Conservation (phyloP, 2,329 filamentous ascomycete genomes). For the Ramularia collo-cygni region DNA sequence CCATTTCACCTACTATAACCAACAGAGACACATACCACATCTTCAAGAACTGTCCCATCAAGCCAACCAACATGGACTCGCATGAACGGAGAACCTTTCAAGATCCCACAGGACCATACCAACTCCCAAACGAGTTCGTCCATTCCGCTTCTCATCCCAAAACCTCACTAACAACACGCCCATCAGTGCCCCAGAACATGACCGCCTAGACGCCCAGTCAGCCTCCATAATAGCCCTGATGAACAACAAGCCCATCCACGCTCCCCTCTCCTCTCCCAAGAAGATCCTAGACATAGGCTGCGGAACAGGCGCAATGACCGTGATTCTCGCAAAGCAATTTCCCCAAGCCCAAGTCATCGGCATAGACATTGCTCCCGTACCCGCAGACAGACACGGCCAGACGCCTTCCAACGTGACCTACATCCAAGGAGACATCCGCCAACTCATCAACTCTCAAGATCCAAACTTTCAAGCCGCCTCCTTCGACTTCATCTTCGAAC, state of each 20-base stretch:
- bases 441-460: slow-evolving; percentile 1
- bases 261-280: slow-evolving; percentile 4
- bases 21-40: no score
- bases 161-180: no score
- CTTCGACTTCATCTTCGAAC: slow-evolving; percentile 13
- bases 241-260: slow-evolving; percentile 7
- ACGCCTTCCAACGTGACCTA: background rate
- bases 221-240: slow-evolving; percentile 4
- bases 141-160: no score
- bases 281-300: slow-evolving; percentile 14
- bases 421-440: slow-evolving; percentile 6
- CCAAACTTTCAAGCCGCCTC: background rate
- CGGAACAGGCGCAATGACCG: slow-evolving; percentile 28
- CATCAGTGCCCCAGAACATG: slow-evolving; percentile 14
- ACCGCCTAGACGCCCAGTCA: slow-evolving; percentile 14
- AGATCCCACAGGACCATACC: no score
- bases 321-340: slow-evolving; percentile 5
- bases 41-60: no score
- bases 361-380: slow-evolving; percentile 25
- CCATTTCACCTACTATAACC: no score
- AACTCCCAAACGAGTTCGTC: no score
- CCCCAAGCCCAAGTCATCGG: slow-evolving; percentile 27
- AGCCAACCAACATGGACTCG: no score
- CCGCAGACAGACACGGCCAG: background rate
- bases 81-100: no score